A percentile compares a stretch with the other conserved stretches of the same genome.
These are phyloP conservation scores for Neotropicomus parvogracilis DNA, from an alignment of 1,284 basidiomycete species.

Conservation along the genomic window DNA sequence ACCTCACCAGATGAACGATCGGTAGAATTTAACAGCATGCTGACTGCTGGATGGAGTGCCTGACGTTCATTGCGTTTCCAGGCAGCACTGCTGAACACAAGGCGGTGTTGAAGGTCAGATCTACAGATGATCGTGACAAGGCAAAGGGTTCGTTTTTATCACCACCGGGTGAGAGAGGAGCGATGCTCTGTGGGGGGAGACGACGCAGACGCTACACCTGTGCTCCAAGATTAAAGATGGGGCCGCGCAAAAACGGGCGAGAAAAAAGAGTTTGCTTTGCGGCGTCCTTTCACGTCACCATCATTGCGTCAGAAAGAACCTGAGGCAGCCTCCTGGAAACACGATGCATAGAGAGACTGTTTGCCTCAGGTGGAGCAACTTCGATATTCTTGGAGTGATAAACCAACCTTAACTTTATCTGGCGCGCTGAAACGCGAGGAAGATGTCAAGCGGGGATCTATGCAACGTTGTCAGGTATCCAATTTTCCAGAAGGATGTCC, in stretches of 20 bases:
- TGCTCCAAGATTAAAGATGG: neutral
- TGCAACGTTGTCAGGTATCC: conserved; percentile 4
- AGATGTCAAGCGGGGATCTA: neutral
- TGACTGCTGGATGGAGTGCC: conserved; percentile 7
- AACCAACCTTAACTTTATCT: conserved; percentile 1
- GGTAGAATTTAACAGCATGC: conserved; percentile 1
- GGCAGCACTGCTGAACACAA: conserved; percentile 2
- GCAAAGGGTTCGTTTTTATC: neutral
- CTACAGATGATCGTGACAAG: conserved; percentile 7
- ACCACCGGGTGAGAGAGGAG: neutral
- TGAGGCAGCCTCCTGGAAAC: neutral
- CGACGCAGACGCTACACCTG: neutral
- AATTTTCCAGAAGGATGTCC: conserved; percentile 4
- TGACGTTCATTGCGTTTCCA: conserved; percentile 4
- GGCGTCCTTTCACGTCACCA: neutral
- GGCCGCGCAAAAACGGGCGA: neutral
- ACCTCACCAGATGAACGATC: conserved; percentile 8
- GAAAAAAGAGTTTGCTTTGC: neutral
- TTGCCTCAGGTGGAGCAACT: conserved; percentile 1
- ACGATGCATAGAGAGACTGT: conserved; percentile 1
- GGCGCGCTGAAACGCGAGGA: conserved; percentile 6
- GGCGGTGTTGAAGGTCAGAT: conserved; percentile 19
- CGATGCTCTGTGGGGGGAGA: neutral
- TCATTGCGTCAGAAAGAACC: neutral
- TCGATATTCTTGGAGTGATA: conserved; percentile 1